Evolutionary conservation across 1,284 basidiomycete species (phyloP).

Genomic region (Tylopilus orsonianus): DNA sequence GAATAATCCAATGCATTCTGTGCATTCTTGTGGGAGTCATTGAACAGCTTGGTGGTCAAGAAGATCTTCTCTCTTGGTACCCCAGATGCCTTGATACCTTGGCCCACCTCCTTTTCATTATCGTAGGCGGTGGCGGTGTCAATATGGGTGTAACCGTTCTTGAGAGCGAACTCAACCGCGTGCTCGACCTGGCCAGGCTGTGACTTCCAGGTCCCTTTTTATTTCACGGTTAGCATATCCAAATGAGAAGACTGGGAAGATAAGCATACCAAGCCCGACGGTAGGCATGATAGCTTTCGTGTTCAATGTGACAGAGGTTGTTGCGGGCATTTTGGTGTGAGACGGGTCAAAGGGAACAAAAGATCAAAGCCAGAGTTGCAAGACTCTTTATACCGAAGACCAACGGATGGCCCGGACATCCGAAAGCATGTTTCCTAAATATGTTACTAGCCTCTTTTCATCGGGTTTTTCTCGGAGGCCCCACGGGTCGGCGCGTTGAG

Average conservation of each 20-base stretch:
- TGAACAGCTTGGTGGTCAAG: constrained; percentile 73
- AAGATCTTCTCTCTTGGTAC: constrained; percentile 54
- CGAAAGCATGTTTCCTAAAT: not conserved
- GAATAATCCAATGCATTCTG: not conserved
- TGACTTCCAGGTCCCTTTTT: constrained; percentile 70
- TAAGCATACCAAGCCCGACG: constrained; percentile 54
- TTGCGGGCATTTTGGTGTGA: constrained; percentile 35
- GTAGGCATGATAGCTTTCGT: constrained; percentile 45
- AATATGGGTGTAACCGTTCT: constrained; percentile 71
- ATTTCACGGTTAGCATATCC: not conserved
- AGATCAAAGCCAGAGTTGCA: no score
- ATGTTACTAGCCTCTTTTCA: not conserved
- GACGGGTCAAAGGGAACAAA: not conserved
- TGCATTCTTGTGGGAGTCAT: constrained; percentile 1
- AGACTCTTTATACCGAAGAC: constrained; percentile 1
- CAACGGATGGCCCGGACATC: not conserved
- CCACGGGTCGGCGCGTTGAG: not conserved
- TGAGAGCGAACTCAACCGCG: constrained; percentile 73
- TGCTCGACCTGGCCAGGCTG: constrained; percentile 59
- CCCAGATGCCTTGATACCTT: constrained; percentile 74
- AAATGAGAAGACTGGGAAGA: not conserved
- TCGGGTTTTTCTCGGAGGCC: constrained; percentile 9
- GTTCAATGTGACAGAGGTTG: constrained; percentile 42
- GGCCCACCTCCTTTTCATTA: constrained; percentile 72
- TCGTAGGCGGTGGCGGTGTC: constrained; percentile 55